phyloP scores from a whole-genome alignment of 164 flowering plant species.

The Dillenia suffruticosa region DNA sequence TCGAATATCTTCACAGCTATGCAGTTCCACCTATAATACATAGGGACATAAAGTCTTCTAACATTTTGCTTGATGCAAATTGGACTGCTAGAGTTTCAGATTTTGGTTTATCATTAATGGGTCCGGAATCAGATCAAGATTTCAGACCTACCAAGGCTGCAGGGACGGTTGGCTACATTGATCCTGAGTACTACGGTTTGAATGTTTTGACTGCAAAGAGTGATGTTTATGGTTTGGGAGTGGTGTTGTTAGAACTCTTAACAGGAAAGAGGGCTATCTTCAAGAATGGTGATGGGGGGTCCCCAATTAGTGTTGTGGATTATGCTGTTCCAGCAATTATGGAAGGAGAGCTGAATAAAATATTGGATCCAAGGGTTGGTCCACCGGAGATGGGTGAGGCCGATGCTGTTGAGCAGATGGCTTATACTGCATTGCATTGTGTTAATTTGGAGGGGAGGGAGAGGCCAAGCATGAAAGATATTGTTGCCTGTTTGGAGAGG shows the following conservation, averaged over 20 bases:
- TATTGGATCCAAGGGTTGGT: constrained; percentile 71
- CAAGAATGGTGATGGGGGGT: constrained; percentile 42
- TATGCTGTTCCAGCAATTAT: constrained; percentile 66
- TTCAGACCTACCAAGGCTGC: constrained; percentile 64
- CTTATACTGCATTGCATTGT: constrained; percentile 83
- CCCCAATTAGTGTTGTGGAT: constrained; percentile 74
- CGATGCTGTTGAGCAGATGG: constrained; percentile 93
- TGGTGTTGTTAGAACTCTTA: constrained; percentile 75
- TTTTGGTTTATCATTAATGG: constrained; percentile 83
- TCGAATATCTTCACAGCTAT: constrained; percentile 90
- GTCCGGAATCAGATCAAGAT: constrained; percentile 53
- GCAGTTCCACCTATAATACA: constrained; percentile 97
- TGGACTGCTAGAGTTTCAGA: constrained; percentile 95
- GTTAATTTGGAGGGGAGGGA: constrained; percentile 90
- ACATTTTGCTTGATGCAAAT: constrained; percentile 71
- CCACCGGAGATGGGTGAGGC: constrained; percentile 54
- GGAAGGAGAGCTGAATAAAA: constrained; percentile 50
- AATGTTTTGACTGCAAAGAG: constrained; percentile 90
- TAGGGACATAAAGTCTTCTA: constrained; percentile 92
- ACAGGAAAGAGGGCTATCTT: constrained; percentile 92
- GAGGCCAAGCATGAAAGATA: constrained; percentile 79
- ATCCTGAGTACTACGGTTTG: constrained; percentile 90
- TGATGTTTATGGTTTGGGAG: constrained; percentile 94
- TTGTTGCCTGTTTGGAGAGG: constrained; percentile 86
- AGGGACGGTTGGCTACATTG: constrained; percentile 96